These are phyloP conservation scores for Boletus vermiculosoides DNA, from an alignment of 768 basidiomycete genomes.

Conservation along the genomic window DNA sequence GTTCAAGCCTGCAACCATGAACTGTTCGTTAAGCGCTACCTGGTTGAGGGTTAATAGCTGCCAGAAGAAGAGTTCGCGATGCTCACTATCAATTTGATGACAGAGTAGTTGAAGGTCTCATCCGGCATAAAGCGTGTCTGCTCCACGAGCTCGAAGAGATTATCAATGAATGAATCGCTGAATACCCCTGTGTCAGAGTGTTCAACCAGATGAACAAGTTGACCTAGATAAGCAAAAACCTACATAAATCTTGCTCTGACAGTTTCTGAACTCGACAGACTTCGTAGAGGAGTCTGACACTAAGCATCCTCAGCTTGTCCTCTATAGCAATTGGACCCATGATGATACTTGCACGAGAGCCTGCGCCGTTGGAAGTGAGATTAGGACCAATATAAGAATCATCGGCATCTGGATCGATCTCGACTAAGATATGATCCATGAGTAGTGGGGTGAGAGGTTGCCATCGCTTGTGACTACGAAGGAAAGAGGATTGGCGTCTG, in stretches of 20 bases:
- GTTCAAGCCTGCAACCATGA: conserved; percentile 84
- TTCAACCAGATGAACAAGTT: conserved; percentile 10
- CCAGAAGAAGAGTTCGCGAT: conserved; percentile 2
- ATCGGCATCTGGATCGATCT: conserved; percentile 76
- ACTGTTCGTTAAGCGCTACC: conserved; percentile 96
- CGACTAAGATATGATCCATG: conserved; percentile 82
- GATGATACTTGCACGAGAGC: conserved; percentile 40
- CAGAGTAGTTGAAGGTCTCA: conserved; percentile 91
- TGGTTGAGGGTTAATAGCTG: conserved; percentile 32
- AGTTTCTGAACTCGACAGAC: conserved; percentile 90
- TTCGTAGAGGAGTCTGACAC: conserved; percentile 82
- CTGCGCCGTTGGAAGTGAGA: conserved; percentile 28
- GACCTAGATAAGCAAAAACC: conserved; percentile 27
- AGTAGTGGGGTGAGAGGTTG: conserved; percentile 73
- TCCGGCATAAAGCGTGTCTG: conserved; percentile 84
- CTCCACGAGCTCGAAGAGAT: conserved; percentile 91
- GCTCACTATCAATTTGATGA: conserved; percentile 89
- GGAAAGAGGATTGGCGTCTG: conserved; percentile 61
- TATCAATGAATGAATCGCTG: conserved; percentile 79
- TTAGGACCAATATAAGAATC: conserved; percentile 48
- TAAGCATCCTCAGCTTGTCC: conserved; percentile 70
- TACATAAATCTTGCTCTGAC: conserved; percentile 74
- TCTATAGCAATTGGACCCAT: conserved; percentile 68
- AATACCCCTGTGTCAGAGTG: conserved; percentile 58
- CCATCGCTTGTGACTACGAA: conserved; percentile 84